Conservation (phyloP, 2,329 filamentous ascomycete genomes). For the Trichoderma sp. region DNA sequence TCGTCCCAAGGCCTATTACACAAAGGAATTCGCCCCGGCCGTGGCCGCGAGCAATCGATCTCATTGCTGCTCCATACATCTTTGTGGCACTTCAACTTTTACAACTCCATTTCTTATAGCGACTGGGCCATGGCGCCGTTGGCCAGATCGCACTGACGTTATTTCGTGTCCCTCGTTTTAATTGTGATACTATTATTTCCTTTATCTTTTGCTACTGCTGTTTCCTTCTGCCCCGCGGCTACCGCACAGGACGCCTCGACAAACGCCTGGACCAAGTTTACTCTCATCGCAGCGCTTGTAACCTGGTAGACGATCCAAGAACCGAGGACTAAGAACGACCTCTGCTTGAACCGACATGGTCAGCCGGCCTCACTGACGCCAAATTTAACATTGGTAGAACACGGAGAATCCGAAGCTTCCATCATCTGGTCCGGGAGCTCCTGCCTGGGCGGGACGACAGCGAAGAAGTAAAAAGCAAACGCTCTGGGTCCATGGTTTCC, state of each 20-base stretch:
- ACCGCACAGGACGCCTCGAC: neutral
- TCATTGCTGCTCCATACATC: constrained; percentile 14
- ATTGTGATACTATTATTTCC: constrained; percentile 4
- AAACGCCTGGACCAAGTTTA: constrained; percentile 10
- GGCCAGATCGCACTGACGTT: constrained; percentile 14
- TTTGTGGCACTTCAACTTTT: constrained; percentile 7
- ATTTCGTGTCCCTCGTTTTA: constrained; percentile 16
- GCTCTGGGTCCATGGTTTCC: neutral
- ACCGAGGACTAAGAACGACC: constrained; percentile 14
- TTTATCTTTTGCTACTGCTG: constrained; percentile 18
- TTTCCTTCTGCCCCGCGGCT: constrained; percentile 2
- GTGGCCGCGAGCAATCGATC: constrained; percentile 18
- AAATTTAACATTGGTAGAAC: neutral
- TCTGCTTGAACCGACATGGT: constrained; percentile 5
- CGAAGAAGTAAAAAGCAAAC: neutral
- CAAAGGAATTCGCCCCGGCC: constrained; percentile 15
- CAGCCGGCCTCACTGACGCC: neutral
- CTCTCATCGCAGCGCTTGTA: constrained; percentile 6
- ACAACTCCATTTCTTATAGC: constrained; percentile 6
- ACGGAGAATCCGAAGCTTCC: neutral
- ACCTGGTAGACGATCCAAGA: neutral
- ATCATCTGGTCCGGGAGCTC: constrained; percentile 5
- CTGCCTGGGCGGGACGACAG: neutral
- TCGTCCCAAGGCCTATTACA: constrained; percentile 25
- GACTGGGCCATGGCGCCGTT: constrained; percentile 10